These are phyloP conservation scores for Maudiozyma serrabonitensis DNA, from an alignment of 805 yeast genomes.

Conservation along the genomic window DNA sequence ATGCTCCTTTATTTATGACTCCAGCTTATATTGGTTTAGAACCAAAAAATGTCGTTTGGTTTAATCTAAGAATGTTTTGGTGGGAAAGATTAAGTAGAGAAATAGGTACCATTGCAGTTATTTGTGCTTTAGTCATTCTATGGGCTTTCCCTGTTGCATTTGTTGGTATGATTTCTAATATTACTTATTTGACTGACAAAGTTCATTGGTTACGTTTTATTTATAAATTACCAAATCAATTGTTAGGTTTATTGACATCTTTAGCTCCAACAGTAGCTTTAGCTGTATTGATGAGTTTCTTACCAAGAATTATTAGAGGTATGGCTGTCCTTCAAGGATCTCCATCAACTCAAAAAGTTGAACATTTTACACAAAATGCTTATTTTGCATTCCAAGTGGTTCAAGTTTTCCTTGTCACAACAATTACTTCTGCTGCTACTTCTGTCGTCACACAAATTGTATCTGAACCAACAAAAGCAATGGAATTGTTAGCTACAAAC, in stretches of 20 bases:
- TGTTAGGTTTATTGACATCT: conserved; percentile 59
- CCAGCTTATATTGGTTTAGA: conserved; percentile 56
- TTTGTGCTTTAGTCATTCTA: conserved; percentile 45
- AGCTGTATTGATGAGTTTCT: conserved; percentile 52
- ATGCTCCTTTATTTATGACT: conserved; percentile 51
- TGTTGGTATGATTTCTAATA: conserved; percentile 64
- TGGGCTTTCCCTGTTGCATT: conserved; percentile 78
- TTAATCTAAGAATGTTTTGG: conserved; percentile 69
- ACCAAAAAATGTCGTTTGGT: conserved; percentile 58
- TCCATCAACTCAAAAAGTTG: conserved; percentile 47
- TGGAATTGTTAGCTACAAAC: conserved; percentile 52
- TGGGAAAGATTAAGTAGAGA: conserved; percentile 59
- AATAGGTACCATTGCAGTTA: conserved; percentile 42
- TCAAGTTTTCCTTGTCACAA: conserved; percentile 62
- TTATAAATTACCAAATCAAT: conserved; percentile 40
- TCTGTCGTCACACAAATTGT: conserved; percentile 55
- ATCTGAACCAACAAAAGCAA: conserved; percentile 47
- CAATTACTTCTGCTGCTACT: conserved; percentile 62
- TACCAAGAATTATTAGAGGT: conserved; percentile 55
- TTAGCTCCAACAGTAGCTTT: conserved; percentile 58
- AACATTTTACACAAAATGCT: conserved; percentile 54
- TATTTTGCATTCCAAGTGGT: conserved; percentile 63
- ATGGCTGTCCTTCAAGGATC: conserved; percentile 56
- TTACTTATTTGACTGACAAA: conserved; percentile 51
- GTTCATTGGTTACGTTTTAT: conserved; percentile 48